Evolutionary conservation across 257 asterid species (phyloP).

Genomic region (Fraxinus anomala): DNA sequence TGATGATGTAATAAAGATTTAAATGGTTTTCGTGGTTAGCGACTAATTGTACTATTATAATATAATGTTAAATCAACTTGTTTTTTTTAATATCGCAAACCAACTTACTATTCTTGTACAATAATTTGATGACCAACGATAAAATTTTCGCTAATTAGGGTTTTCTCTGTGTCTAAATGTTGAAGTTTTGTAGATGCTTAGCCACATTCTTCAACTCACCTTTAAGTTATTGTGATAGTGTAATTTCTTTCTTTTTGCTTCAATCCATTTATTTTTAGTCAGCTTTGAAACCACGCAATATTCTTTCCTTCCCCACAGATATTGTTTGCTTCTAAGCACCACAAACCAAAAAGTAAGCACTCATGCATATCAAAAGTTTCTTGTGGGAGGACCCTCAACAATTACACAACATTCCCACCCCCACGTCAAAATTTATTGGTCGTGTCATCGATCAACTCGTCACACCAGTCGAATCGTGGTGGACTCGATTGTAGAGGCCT

Average conservation of each 20-base stretch:
- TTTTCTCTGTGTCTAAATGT: too few species aligned
- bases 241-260: slow-evolving; percentile 9
- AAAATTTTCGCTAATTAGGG: too few species aligned
- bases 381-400: slow-evolving; percentile 34
- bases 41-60: too few species aligned
- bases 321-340: slow-evolving; percentile 28
- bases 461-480: background rate
- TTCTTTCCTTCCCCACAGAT: slow-evolving; percentile 38
- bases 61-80: too few species aligned
- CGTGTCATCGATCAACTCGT: background rate
- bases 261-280: slow-evolving; percentile 25
- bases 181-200: background rate
- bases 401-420: slow-evolving; percentile 9
- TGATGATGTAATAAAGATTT: too few species aligned
- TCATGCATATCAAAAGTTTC: slow-evolving; percentile 38
- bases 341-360: slow-evolving; percentile 45
- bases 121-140: too few species aligned
- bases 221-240: background rate
- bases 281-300: slow-evolving; percentile 48
- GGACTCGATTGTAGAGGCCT: background rate
- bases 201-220: background rate
- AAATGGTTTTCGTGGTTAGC: background rate
- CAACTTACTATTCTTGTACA: too few species aligned
- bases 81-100: background rate
- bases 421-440: background rate